These are phyloP conservation scores for Neckera pumila DNA, from an alignment of 225 moss, liverwort and hornwort species.

Conservation along the genomic window DNA sequence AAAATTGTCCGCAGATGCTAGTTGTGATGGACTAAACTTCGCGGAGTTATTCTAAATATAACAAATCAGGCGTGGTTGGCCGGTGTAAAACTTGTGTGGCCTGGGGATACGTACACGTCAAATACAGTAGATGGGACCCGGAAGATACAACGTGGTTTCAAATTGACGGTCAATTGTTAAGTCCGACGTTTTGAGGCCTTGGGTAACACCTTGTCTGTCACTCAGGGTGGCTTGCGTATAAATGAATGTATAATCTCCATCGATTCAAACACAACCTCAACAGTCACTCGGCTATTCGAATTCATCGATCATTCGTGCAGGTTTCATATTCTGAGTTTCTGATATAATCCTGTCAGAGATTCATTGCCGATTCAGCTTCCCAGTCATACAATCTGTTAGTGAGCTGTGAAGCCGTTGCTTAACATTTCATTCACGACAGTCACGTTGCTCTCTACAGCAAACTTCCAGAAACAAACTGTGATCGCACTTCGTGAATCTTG, in stretches of 20 bases:
- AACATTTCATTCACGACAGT: too few relatives aligned
- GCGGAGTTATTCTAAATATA: not conserved
- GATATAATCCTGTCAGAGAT: too few relatives aligned
- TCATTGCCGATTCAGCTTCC: not conserved
- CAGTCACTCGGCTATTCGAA: too few relatives aligned
- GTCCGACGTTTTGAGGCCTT: not conserved
- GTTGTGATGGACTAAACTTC: too few relatives aligned
- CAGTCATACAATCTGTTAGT: not conserved
- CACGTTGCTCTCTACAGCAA: too few relatives aligned
- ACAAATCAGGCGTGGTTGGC: not conserved
- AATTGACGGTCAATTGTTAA: not conserved
- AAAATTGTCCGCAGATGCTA: not conserved
- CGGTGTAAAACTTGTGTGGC: not conserved
- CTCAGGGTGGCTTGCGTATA: not conserved
- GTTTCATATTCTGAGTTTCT: too few relatives aligned
- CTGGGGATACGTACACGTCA: not conserved
- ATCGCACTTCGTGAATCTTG: too few relatives aligned
- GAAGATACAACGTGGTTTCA: not conserved
- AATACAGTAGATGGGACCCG: not conserved
- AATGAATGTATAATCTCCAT: not conserved
- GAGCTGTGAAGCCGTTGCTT: not conserved
- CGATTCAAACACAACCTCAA: not conserved
- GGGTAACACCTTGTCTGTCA: not conserved
- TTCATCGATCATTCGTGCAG: not conserved
- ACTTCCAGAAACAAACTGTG: not conserved